Conservation (phyloP, 352 stramenopile species). For the Phytophthora pluvialis region DNA sequence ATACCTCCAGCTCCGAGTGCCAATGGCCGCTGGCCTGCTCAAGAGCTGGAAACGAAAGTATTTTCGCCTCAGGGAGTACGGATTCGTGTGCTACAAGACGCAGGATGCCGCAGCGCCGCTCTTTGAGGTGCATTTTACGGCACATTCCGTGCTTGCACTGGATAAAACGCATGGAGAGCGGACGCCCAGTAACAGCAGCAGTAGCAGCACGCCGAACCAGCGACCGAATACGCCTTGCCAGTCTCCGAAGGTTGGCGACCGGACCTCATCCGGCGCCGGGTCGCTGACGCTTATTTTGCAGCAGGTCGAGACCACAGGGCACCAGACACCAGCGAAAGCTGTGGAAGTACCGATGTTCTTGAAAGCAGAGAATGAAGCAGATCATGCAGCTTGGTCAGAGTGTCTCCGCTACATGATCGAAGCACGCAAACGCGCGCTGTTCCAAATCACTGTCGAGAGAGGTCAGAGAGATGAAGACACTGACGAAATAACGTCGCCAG, state of each 20-base stretch:
- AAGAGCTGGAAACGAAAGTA: constrained; percentile 78
- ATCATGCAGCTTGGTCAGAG: constrained; percentile 57
- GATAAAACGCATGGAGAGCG: constrained; percentile 25
- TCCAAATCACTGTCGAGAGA: constrained; percentile 11
- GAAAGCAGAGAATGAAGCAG: constrained; percentile 52
- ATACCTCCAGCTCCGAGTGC: constrained; percentile 63
- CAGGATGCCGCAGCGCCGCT: constrained; percentile 52
- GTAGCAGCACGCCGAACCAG: constrained; percentile 2
- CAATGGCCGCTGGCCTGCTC: constrained; percentile 64
- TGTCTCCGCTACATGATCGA: constrained; percentile 63
- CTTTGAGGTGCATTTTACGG: constrained; percentile 69
- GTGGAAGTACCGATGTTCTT: constrained; percentile 59
- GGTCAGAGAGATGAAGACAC: constrained; percentile 22
- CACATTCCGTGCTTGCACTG: constrained; percentile 44
- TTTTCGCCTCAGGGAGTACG: constrained; percentile 72
- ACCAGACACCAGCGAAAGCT: constrained; percentile 40
- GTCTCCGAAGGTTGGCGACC: constrained; percentile 4
- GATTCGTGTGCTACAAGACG: constrained; percentile 68
- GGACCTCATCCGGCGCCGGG: constrained; percentile 23
- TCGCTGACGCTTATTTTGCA: constrained; percentile 55
- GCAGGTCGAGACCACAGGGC: constrained; percentile 50
- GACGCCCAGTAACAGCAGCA: constrained; percentile 3
- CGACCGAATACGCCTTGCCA: constrained; percentile 3
- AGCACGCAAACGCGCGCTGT: constrained; percentile 43
- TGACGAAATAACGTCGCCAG: constrained; percentile 3